Evolutionary conservation across 2,329 filamentous ascomycete genomes (phyloP).

Genomic region (Raffaelea arxii): DNA sequence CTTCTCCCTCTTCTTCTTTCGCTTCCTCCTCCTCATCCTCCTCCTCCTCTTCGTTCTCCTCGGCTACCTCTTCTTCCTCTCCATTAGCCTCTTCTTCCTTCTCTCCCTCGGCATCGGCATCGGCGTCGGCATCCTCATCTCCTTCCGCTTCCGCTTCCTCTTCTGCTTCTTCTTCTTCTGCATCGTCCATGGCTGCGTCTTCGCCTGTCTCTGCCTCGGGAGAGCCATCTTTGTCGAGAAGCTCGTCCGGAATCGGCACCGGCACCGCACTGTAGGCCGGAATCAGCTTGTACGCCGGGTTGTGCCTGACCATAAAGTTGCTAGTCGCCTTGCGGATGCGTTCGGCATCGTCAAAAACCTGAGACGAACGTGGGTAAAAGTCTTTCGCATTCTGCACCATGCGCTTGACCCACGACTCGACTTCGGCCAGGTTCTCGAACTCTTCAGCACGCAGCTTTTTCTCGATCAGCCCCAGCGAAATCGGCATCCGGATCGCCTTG

Average conservation of each 20-base stretch:
- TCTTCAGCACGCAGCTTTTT: conserved; percentile 58
- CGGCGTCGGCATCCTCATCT: conserved; percentile 27
- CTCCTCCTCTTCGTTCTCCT: conserved; percentile 20
- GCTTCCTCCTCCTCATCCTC: conserved; percentile 11
- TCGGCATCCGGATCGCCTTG: conserved; percentile 63
- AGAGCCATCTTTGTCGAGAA: conserved; percentile 13
- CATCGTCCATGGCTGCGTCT: conserved; percentile 18
- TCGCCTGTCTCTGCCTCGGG: conserved; percentile 11
- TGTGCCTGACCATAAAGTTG: conserved; percentile 79
- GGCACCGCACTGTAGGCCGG: conserved; percentile 60
- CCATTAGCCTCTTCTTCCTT: conserved; percentile 19
- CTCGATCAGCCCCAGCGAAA: conserved; percentile 70
- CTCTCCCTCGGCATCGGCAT: conserved; percentile 10
- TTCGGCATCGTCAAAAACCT: conserved; percentile 75
- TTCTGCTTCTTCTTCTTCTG: conserved; percentile 21
- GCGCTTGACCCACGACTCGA: conserved; percentile 80
- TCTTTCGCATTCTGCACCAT: conserved; percentile 84
- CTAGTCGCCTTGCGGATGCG: conserved; percentile 76
- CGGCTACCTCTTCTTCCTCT: conserved; percentile 23
- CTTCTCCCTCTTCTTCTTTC: conserved; percentile 10
- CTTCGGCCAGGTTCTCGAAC: conserved; percentile 60
- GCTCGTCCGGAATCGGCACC: conserved; percentile 59
- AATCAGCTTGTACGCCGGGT: conserved; percentile 66
- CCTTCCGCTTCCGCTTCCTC: conserved; percentile 21
- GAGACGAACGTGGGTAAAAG: conserved; percentile 64